These are phyloP conservation scores for Cyberlindnera mycetangii DNA, from an alignment of 805 yeast species.

Conservation along the genomic window DNA sequence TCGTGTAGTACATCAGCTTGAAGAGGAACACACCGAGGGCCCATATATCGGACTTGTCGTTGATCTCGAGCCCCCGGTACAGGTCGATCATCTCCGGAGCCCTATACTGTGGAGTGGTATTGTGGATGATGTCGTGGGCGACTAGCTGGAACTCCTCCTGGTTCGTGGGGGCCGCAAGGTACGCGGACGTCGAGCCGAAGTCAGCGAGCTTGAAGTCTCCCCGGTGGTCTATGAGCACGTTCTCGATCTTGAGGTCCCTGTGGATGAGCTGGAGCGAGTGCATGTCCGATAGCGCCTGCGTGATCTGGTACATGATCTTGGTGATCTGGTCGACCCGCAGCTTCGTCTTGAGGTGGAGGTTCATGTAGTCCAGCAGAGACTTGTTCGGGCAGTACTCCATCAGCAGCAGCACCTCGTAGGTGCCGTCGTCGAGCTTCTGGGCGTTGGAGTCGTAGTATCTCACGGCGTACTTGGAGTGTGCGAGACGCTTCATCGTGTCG, in stretches of 20 bases:
- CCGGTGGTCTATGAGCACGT: slow-evolving; percentile 73
- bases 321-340: slow-evolving; percentile 73
- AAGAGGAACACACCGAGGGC: slow-evolving; percentile 91
- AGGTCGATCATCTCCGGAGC: slow-evolving; percentile 96
- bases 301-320: slow-evolving; percentile 78
- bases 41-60: slow-evolving; percentile 94
- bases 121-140: slow-evolving; percentile 80
- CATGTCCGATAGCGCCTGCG: slow-evolving; percentile 80
- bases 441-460: slow-evolving; percentile 77
- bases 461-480: slow-evolving; percentile 57
- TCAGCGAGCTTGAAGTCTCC: slow-evolving; percentile 83
- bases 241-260: slow-evolving; percentile 92
- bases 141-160: slow-evolving; percentile 70
- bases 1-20: slow-evolving; percentile 86
- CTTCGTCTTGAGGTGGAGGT: slow-evolving; percentile 75
- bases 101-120: slow-evolving; percentile 94
- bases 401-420: slow-evolving; percentile 82
- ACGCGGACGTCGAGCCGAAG: slow-evolving; percentile 83
- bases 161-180: slow-evolving; percentile 70
- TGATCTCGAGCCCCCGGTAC: slow-evolving; percentile 76
- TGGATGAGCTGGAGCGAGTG: slow-evolving; percentile 74
- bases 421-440: slow-evolving; percentile 46
- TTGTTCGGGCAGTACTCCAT: slow-evolving; percentile 93
- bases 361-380: slow-evolving; percentile 89
- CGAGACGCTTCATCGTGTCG: slow-evolving; percentile 67